Base-by-base conservation (phyloP, 83 land plant genomes). In the Thuja plicata region DNA sequence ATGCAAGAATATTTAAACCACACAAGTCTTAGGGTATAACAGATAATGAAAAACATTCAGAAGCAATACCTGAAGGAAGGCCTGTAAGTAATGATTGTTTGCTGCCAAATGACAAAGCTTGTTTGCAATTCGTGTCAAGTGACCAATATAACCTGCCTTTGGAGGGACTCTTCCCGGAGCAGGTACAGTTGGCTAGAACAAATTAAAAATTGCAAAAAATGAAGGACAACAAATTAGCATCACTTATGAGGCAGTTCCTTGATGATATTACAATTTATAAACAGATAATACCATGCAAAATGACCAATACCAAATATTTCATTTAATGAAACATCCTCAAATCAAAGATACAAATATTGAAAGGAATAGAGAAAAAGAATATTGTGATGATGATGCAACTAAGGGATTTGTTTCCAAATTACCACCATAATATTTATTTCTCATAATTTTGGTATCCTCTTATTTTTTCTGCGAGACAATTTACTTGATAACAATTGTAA, bases 131-230 rank as follows among this genome's bases (percentile, higher is more conserved):
- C 95, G 93, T 81, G 99, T 97, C 43, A 98, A 86, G 88, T 98
- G 99, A 32, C 99, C 99, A 86, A 97, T 89, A 90, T 95, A 96
- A 35, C 99, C 99, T 73, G 94, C 90, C 87, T 87, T 97, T n/a
- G 99, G 94, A 48, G 96, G 96, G 43, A 91, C 46, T 91, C 90
- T 97, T 62, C 94, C 97, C 62, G 92, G 90, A 46, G 93, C 89
- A 41, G 93, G 87, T 5, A 92, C 87, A 73, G 96, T 97, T 77
- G 96, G 95, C 99, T 97, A 91, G 88, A 93, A 80, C 89, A 86
- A 17, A 85, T 38, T 66, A 3, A n/a, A 57, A 43, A 86, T 70
- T 11, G 55, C 34, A 35, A 17, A 78, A 78, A 89, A 37, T 45
- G 19, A 11, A 83, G 70, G 11, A 17, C 37, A 35, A 48, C 73